These are phyloP conservation scores for Wickerhamomyces sp. DNA, from an alignment of 1,139 yeast species.

Conservation along the genomic window DNA sequence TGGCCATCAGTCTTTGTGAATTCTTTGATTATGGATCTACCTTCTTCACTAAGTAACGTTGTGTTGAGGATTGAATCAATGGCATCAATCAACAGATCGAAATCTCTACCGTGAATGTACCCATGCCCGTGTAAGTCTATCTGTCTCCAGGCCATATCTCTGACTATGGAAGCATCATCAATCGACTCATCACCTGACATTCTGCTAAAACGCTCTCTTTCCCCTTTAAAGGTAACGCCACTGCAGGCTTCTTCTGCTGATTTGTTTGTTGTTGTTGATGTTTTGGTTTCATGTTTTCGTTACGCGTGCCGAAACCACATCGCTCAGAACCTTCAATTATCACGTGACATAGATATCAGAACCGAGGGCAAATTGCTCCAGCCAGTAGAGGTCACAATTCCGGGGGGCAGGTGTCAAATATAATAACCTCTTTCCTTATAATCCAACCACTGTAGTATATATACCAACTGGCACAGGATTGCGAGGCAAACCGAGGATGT, in stretches of 20 bases:
- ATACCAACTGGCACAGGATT: no score
- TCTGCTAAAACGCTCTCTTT: background rate
- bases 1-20: conserved; percentile 25
- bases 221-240: background rate
- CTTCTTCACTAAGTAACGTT: conserved; percentile 20
- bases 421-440: no score
- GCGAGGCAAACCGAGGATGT: no score
- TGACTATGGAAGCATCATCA: conserved; percentile 9
- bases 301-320: no score
- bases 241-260: background rate
- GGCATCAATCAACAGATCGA: conserved; percentile 18
- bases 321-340: no score
- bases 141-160: conserved; percentile 28
- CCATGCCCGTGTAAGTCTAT: conserved; percentile 26
- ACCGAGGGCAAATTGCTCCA: no score
- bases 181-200: background rate
- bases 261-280: background rate
- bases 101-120: conserved; percentile 27
- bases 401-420: no score
- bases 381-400: no score
- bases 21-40: conserved; percentile 23
- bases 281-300: no score
- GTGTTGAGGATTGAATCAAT: conserved; percentile 21
- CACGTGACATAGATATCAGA: no score
- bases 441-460: no score